phyloP scores from a whole-genome alignment of 768 basidiomycete species.

The Cystofilobasidium bisporidii region DNA sequence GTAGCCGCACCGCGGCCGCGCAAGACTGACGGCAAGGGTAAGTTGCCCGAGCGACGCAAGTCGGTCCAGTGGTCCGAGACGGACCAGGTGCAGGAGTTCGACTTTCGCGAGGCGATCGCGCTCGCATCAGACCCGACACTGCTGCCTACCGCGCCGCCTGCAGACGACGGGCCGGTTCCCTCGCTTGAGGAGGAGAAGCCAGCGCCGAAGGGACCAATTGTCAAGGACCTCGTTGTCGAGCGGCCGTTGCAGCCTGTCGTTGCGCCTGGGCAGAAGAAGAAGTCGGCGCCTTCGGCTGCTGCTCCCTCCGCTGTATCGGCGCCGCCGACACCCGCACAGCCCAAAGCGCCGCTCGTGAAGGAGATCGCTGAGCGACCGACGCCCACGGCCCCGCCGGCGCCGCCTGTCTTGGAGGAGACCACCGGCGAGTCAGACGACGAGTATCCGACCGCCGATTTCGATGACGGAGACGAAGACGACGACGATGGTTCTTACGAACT shows the following conservation, averaged over 20 bases:
- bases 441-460: background rate
- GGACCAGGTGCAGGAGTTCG: constrained; percentile 24
- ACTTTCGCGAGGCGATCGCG: background rate
- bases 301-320: too few relatives aligned
- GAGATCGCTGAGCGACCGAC: background rate
- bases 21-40: constrained; percentile 10
- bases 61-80: constrained; percentile 24
- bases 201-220: background rate
- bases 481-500: constrained; percentile 23
- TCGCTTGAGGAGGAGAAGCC: background rate
- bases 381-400: too few relatives aligned
- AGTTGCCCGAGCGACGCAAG: constrained; percentile 2
- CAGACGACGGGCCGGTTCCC: background rate
- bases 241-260: background rate
- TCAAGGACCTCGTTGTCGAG: constrained; percentile 5
- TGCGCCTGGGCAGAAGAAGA: background rate
- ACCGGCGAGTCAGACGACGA: background rate
- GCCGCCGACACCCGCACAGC: too few relatives aligned
- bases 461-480: constrained; percentile 13
- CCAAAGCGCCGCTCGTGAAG: background rate
- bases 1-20: background rate
- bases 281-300: background rate
- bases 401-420: background rate
- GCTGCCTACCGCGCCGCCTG: background rate
- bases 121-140: background rate